A percentile compares a stretch with the other conserved stretches of the same genome.
Evolutionary conservation across 164 flowering plant genomes (phyloP).

Genomic region (Vitis vinifera): DNA sequence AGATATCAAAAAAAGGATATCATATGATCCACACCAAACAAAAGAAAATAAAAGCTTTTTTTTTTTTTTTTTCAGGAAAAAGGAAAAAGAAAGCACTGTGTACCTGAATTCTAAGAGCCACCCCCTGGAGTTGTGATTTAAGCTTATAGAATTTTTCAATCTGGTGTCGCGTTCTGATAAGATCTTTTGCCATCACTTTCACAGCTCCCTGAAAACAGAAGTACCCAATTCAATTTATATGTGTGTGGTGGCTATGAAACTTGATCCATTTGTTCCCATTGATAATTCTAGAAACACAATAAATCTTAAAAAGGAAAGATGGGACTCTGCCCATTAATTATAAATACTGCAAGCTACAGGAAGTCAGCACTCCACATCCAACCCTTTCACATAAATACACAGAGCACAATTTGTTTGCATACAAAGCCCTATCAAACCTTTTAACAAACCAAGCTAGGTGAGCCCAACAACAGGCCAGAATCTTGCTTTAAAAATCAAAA

Average conservation of each 20-base stretch:
- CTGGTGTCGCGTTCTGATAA: conserved; percentile 94
- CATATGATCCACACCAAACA: too few species aligned
- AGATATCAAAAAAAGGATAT: too few species aligned
- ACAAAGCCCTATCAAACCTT: too few species aligned
- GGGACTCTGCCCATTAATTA: neutral
- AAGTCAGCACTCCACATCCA: neutral
- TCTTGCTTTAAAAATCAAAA: too few species aligned
- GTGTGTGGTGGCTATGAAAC: neutral
- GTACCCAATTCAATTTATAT: conserved; percentile 3
- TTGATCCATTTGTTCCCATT: neutral
- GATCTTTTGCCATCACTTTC: conserved; percentile 98
- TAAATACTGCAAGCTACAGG: neutral
- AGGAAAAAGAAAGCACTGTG: neutral
- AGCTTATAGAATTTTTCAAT: conserved; percentile 91
- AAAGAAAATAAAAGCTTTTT: neutral
- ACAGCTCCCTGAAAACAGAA: conserved; percentile 79
- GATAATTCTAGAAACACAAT: neutral
- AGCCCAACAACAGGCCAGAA: too few species aligned
- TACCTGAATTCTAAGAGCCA: conserved; percentile 94
- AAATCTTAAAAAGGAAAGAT: neutral
- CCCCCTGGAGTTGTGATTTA: conserved; percentile 97
- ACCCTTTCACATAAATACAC: too few species aligned
- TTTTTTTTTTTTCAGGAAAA: neutral
- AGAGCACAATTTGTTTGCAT: too few species aligned
- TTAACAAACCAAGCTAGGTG: too few species aligned